Conservation (phyloP, 139 green algal genomes). For the Asterochloris erici region DNA sequence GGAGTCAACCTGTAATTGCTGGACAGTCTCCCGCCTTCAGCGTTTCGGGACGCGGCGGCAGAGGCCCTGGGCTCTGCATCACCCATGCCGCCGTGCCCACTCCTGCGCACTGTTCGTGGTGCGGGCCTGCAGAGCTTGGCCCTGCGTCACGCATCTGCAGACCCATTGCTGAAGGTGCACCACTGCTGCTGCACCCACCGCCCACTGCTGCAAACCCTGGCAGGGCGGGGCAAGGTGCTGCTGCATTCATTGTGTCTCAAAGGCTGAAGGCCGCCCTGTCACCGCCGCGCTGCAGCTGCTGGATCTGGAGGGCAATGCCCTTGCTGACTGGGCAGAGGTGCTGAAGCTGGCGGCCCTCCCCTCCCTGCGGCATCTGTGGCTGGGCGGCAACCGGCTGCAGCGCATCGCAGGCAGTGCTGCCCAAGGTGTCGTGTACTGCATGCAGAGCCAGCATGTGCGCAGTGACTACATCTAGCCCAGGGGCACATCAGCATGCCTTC, state of each 20-base stretch:
- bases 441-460: background rate
- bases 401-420: background rate
- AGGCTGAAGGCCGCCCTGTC: background rate
- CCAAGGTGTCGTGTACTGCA: background rate
- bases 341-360: conserved; percentile 47
- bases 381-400: conserved; percentile 56
- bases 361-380: conserved; percentile 46
- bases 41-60: background rate
- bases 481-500: background rate
- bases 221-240: background rate
- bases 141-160: background rate
- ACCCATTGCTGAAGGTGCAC: too few relatives aligned
- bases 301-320: conserved; percentile 39
- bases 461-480: background rate
- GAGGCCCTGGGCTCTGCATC: background rate
- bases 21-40: too few relatives aligned
- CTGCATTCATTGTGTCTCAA: background rate
- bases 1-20: too few relatives aligned
- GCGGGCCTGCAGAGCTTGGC: too few relatives aligned
- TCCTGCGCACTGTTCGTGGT: background rate
- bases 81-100: background rate
- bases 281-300: conserved; percentile 21
- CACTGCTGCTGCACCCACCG: background rate
- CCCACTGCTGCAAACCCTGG: background rate
- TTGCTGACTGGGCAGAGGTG: conserved; percentile 47